Conservation (phyloP, 495 filamentous ascomycete species). For the Aspergillus carlsbadensis region DNA sequence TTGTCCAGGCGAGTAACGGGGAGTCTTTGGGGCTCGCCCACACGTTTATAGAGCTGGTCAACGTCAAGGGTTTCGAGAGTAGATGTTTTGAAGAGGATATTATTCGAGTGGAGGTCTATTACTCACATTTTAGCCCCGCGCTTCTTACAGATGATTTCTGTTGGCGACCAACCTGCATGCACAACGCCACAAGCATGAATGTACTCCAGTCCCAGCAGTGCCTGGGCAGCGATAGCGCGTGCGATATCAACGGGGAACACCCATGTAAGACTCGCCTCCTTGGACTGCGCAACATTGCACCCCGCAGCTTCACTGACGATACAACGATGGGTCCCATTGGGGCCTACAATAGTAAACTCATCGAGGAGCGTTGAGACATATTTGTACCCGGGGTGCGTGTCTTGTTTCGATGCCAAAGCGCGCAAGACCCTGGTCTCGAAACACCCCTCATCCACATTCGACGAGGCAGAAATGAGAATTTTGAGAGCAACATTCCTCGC, state of each 20-base stretch:
- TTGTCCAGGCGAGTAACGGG: conserved; percentile 7
- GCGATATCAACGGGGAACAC: conserved; percentile 18
- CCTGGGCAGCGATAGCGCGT: conserved; percentile 16
- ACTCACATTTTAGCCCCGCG: not conserved
- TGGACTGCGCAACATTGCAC: conserved; percentile 9
- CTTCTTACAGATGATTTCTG: not conserved
- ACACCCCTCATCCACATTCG: not conserved
- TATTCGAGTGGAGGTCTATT: conserved; percentile 10
- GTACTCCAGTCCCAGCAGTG: conserved; percentile 18
- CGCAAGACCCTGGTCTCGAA: not conserved
- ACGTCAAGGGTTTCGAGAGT: not conserved
- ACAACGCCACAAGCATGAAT: conserved; percentile 17
- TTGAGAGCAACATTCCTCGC: conserved; percentile 7
- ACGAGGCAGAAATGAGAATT: not conserved
- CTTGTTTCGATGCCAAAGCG: conserved; percentile 1
- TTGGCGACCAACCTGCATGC: conserved; percentile 10
- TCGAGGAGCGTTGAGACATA: conserved; percentile 6
- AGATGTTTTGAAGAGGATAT: not conserved
- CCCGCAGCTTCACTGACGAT: conserved; percentile 12
- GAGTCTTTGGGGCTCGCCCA: conserved; percentile 2
- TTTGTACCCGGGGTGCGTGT: not conserved
- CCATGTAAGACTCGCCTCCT: conserved; percentile 8
- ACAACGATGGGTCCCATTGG: conserved; percentile 25
- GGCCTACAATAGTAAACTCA: conserved; percentile 19
- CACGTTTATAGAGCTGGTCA: conserved; percentile 3